Conservation (phyloP, 2,329 filamentous ascomycete genomes). For the Neonectria sp. region DNA sequence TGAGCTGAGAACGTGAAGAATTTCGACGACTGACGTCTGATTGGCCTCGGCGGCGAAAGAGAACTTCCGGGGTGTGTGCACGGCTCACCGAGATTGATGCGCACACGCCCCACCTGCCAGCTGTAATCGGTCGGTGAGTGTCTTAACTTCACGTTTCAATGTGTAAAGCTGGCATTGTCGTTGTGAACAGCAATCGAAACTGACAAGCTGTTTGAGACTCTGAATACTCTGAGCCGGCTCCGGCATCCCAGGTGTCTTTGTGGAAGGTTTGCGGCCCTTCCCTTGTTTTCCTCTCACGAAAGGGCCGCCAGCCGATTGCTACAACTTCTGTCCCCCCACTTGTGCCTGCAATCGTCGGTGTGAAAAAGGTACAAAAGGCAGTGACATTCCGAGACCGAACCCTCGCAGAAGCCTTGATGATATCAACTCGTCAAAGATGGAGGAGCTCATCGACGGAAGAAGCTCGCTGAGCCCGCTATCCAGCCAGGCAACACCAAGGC, state of each 20-base stretch:
- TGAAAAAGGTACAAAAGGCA: constrained; percentile 4
- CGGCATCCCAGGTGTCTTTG: neutral
- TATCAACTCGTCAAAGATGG: constrained; percentile 12
- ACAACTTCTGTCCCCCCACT: neutral
- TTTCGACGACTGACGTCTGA: constrained; percentile 47
- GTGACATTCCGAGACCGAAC: neutral
- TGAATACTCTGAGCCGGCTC: neutral
- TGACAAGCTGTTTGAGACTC: neutral
- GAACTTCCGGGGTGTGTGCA: constrained; percentile 46
- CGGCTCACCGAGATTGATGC: constrained; percentile 19
- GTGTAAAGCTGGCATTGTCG: neutral
- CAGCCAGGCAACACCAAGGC: constrained; percentile 13
- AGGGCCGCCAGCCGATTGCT: neutral
- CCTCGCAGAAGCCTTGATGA: neutral
- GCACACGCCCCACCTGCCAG: constrained; percentile 32
- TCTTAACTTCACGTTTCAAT: neutral
- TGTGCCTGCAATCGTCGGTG: neutral
- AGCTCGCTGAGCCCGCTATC: constrained; percentile 18
- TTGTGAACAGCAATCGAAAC: neutral
- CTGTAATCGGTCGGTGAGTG: neutral
- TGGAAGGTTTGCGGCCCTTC: neutral
- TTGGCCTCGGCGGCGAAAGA: constrained; percentile 47
- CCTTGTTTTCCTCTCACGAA: neutral
- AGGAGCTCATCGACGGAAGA: neutral
- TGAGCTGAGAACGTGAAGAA: constrained; percentile 48